These are phyloP conservation scores for Verbascum thapsus DNA, from an alignment of 257 asterid genomes.

Conservation along the genomic window DNA sequence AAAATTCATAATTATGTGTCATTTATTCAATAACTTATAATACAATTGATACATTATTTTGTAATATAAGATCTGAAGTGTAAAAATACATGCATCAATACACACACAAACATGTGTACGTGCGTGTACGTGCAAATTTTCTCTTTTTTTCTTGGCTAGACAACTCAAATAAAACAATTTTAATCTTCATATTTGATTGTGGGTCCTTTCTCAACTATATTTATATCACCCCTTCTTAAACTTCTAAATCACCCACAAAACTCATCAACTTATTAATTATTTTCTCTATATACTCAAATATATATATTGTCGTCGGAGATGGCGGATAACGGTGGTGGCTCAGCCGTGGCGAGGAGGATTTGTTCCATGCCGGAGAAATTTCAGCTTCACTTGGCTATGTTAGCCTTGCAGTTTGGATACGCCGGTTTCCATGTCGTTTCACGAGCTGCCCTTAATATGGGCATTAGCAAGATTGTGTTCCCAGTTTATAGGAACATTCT, in stretches of 20 bases:
- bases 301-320: no score
- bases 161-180: slow-evolving; percentile 58
- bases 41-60: no score
- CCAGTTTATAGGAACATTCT: slow-evolving; percentile 89
- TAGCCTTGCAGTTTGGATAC: slow-evolving; percentile 88
- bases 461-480: no score
- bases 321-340: slow-evolving; percentile 64
- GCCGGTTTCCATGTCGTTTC: slow-evolving; percentile 98
- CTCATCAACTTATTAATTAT: slow-evolving; percentile 17
- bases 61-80: no score
- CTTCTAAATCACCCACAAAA: slow-evolving; percentile 36
- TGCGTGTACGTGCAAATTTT: slow-evolving; percentile 13
- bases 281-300: not conserved
- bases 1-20: no score
- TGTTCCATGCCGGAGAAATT: slow-evolving; percentile 80
- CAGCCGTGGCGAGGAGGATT: slow-evolving; percentile 47
- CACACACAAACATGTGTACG: slow-evolving; percentile 9
- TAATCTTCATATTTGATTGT: slow-evolving; percentile 44
- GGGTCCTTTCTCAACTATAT: slow-evolving; percentile 53
- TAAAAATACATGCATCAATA: slow-evolving; percentile 35
- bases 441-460: slow-evolving; percentile 94
- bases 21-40: slow-evolving; percentile 65
- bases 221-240: slow-evolving; percentile 61
- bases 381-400: slow-evolving; percentile 88
- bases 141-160: slow-evolving; percentile 52